Conservation (phyloP, 202 grass and related monocot species). For the Carex arenaria region DNA sequence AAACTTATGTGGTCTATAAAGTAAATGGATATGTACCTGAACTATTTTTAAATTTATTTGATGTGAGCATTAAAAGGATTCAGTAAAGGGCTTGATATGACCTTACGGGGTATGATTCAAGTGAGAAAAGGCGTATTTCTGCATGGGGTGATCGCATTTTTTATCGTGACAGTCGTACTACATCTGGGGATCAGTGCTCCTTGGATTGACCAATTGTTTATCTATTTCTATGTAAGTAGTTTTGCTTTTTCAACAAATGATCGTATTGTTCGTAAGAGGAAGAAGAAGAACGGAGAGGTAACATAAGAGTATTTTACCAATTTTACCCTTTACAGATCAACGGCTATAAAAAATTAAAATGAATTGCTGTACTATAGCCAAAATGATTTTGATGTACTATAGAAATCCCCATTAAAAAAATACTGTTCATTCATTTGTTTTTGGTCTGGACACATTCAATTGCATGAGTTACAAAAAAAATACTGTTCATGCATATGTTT, state of each 20-base stretch:
- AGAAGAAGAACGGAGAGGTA: too few relatives aligned
- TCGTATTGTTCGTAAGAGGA: neutral
- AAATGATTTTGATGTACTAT: too few relatives aligned
- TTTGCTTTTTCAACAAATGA: conserved; percentile 24
- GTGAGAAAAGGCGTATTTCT: conserved; percentile 86
- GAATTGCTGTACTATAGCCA: too few relatives aligned
- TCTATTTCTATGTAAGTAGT: conserved; percentile 78
- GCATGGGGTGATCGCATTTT: conserved; percentile 89
- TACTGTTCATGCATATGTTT: too few relatives aligned
- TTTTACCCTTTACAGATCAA: too few relatives aligned
- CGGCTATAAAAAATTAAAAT: too few relatives aligned
- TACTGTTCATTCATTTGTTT: too few relatives aligned
- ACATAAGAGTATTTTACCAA: too few relatives aligned
- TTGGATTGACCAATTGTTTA: conserved; percentile 69
- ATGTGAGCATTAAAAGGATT: neutral
- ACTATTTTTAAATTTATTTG: neutral
- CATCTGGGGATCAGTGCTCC: conserved; percentile 41
- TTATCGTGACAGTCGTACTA: conserved; percentile 60
- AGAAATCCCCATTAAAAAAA: too few relatives aligned
- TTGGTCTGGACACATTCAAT: too few relatives aligned
- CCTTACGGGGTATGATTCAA: conserved; percentile 69
- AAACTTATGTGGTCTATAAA: neutral
- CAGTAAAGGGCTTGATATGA: neutral
- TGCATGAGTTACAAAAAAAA: too few relatives aligned
- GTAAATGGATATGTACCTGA: neutral